These are phyloP conservation scores for Argentina anserina DNA, from an alignment of 306 rosid genomes.

Conservation along the genomic window DNA sequence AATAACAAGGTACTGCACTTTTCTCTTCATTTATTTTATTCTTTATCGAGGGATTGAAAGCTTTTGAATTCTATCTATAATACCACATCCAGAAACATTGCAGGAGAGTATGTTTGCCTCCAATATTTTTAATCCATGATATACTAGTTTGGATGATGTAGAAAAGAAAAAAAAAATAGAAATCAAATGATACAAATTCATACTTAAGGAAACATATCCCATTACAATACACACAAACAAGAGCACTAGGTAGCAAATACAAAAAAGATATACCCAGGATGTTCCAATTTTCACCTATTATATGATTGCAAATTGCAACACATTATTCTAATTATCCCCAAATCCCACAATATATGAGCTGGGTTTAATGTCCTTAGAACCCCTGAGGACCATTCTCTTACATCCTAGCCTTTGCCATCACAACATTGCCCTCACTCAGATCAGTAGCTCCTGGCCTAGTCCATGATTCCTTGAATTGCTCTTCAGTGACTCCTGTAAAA, in stretches of 20 bases:
- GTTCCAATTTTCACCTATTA: slow-evolving; percentile 10
- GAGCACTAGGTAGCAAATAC: not conserved
- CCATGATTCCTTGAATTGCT: slow-evolving; percentile 90
- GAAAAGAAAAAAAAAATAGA: not conserved
- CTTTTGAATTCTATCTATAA: not conserved
- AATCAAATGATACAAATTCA: not conserved
- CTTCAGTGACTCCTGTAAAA: slow-evolving; percentile 85
- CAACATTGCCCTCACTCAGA: slow-evolving; percentile 46
- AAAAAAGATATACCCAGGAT: slow-evolving; percentile 21
- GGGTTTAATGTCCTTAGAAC: slow-evolving; percentile 1
- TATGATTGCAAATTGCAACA: slow-evolving; percentile 22
- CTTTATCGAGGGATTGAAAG: not conserved
- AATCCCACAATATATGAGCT: slow-evolving; percentile 18
- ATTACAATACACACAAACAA: slow-evolving; percentile 9
- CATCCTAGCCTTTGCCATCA: slow-evolving; percentile 88
- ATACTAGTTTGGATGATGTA: not conserved
- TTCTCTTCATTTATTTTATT: not conserved
- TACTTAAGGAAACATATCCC: not conserved
- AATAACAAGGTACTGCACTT: slow-evolving; percentile 4
- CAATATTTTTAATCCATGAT: not conserved
- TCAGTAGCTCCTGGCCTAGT: slow-evolving; percentile 66
- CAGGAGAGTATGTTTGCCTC: not conserved
- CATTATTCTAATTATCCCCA: slow-evolving; percentile 20
- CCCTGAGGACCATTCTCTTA: slow-evolving; percentile 23
- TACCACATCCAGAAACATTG: not conserved